These are phyloP conservation scores for Pseudognaphalium luteoalbum DNA, from an alignment of 129 eudicot species.

Conservation along the genomic window DNA sequence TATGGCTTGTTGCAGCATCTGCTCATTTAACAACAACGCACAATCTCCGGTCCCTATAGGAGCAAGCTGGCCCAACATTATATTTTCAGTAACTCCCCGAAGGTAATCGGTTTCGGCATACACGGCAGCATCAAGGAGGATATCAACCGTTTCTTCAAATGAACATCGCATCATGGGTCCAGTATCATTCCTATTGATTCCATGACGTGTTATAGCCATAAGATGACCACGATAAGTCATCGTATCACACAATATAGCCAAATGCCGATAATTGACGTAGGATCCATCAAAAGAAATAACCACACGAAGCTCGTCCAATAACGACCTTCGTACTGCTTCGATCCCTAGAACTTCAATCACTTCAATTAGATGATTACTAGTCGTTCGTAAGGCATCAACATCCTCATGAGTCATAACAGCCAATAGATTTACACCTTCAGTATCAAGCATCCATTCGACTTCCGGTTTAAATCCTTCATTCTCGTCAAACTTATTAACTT, in stretches of 20 bases:
- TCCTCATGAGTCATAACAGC: slow-evolving; percentile 92
- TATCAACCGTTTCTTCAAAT: slow-evolving; percentile 93
- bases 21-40: slow-evolving; percentile 67
- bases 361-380: slow-evolving; percentile 93
- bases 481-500: slow-evolving; percentile 74
- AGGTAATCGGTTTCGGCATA: slow-evolving; percentile 82
- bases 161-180: slow-evolving; percentile 99
- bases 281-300: slow-evolving; percentile 97
- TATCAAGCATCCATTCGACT: slow-evolving; percentile 93
- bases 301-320: slow-evolving; percentile 89
- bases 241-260: slow-evolving; percentile 92
- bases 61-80: slow-evolving; percentile 96
- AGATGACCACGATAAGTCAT: slow-evolving; percentile 98
- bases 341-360: slow-evolving; percentile 95
- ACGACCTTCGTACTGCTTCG: slow-evolving; percentile 88
- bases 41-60: slow-evolving; percentile 99
- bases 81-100: slow-evolving; percentile 91
- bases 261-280: slow-evolving; percentile 83
- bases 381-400: slow-evolving; percentile 83
- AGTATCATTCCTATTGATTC: slow-evolving; percentile 85
- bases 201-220: slow-evolving; percentile 98
- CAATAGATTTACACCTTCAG: slow-evolving; percentile 95
- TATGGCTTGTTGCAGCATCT: slow-evolving; percentile 87
- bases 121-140: slow-evolving; percentile 98
- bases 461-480: slow-evolving; percentile 77